Percentiles rank a stretch among this genome's conserved stretches.
Conservation (phyloP, 2,329 filamentous ascomycete species). For the Xylariaceae sp. region DNA sequence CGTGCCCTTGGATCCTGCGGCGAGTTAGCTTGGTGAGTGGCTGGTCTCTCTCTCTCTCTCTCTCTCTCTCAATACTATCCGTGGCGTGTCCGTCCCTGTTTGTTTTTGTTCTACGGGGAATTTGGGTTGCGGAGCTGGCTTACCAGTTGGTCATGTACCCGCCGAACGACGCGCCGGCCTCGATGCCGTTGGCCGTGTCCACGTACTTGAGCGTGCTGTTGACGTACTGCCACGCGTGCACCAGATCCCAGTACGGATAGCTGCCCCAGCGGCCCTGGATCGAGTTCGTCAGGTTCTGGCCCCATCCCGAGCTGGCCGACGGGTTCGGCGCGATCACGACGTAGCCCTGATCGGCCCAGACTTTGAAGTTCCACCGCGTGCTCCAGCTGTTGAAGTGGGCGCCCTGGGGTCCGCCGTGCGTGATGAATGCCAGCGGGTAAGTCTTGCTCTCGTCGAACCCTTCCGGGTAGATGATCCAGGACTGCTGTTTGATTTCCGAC, state of each 20-base stretch:
- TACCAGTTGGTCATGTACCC: constrained; percentile 60
- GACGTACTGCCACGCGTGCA: constrained; percentile 56
- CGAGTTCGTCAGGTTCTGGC: constrained; percentile 55
- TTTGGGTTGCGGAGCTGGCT: too few relatives aligned
- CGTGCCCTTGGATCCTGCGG: constrained; percentile 54
- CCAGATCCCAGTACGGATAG: constrained; percentile 56
- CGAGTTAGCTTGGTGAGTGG: too few relatives aligned
- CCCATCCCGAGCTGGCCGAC: constrained; percentile 56
- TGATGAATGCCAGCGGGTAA: constrained; percentile 57
- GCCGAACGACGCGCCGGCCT: constrained; percentile 56
- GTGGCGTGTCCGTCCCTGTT: neutral
- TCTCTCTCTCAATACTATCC: constrained; percentile 3
- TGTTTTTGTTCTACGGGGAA: too few relatives aligned
- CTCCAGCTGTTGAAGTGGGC: constrained; percentile 56
- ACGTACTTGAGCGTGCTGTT: constrained; percentile 54
- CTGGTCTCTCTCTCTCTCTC: too few relatives aligned
- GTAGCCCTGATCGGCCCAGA: constrained; percentile 60
- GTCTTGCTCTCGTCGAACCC: constrained; percentile 43
- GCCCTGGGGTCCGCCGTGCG: constrained; percentile 57
- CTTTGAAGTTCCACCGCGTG: constrained; percentile 56
- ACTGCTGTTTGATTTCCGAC: constrained; percentile 37
- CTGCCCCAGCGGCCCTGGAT: constrained; percentile 55
- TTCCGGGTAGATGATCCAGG: constrained; percentile 39
- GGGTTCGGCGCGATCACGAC: constrained; percentile 58
- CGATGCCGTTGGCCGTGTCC: constrained; percentile 53